A percentile compares a stretch with the other conserved stretches of the same genome.
These are phyloP conservation scores for Microdochium bolleyi DNA, from an alignment of 2,329 filamentous ascomycete genomes.

Conservation along the genomic window DNA sequence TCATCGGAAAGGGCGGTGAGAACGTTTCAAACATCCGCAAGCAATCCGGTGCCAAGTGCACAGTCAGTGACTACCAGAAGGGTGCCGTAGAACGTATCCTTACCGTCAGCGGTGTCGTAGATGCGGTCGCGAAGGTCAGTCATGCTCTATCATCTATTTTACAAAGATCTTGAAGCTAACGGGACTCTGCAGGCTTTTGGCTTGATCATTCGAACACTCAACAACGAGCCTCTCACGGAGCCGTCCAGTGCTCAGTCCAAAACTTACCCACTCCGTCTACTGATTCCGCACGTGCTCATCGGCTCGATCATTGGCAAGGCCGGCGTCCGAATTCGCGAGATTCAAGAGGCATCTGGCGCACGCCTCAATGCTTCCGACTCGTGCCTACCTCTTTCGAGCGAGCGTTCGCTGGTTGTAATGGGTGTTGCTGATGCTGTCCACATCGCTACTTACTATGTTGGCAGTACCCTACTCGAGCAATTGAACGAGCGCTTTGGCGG, in stretches of 20 bases:
- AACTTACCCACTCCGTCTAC: slow-evolving; percentile 90
- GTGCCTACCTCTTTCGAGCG: slow-evolving; percentile 87
- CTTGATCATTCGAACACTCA: slow-evolving; percentile 93
- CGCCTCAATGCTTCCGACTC: slow-evolving; percentile 94
- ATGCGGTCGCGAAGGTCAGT: slow-evolving; percentile 89
- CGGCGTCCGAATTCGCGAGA: slow-evolving; percentile 92
- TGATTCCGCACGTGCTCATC: slow-evolving; percentile 95
- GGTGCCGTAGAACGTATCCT: slow-evolving; percentile 96
- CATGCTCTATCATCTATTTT: no score
- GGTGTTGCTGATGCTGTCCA: slow-evolving; percentile 97
- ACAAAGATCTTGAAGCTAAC: no score
- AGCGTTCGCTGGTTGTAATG: slow-evolving; percentile 95
- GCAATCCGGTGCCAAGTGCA: slow-evolving; percentile 95
- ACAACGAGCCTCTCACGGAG: slow-evolving; percentile 87
- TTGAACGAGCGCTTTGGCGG: slow-evolving; percentile 94
- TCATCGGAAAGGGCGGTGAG: slow-evolving; percentile 97
- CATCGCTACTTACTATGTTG: slow-evolving; percentile 98
- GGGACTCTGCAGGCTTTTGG: slow-evolving; percentile 77
- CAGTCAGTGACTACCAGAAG: slow-evolving; percentile 95
- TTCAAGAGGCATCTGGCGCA: slow-evolving; percentile 94
- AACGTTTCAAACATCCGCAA: slow-evolving; percentile 96
- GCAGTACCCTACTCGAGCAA: slow-evolving; percentile 95
- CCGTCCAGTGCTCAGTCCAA: slow-evolving; percentile 90
- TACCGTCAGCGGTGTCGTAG: slow-evolving; percentile 92
- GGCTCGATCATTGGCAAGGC: slow-evolving; percentile 98